Conservation (phyloP, 306 rosid species). For the Fragaria iinumae region DNA sequence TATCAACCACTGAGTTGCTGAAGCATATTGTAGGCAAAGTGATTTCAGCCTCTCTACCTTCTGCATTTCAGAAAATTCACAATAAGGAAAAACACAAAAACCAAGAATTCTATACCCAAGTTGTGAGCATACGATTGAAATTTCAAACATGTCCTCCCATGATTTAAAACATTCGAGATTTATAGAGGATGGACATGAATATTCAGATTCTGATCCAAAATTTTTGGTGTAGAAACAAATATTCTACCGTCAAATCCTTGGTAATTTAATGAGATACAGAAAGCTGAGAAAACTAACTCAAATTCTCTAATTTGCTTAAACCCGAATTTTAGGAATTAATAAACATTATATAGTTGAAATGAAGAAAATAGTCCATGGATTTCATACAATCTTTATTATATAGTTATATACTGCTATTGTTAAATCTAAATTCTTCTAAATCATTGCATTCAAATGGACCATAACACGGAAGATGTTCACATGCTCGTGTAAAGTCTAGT, state of each 20-base stretch:
- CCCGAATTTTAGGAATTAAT: background rate
- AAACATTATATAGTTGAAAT: background rate
- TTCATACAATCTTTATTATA: background rate
- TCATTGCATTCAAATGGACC: too few species aligned
- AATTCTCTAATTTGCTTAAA: background rate
- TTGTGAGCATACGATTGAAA: background rate
- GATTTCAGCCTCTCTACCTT: constrained; percentile 81
- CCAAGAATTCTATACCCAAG: background rate
- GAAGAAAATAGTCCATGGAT: background rate
- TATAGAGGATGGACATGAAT: background rate
- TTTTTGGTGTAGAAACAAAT: background rate
- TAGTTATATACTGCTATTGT: background rate
- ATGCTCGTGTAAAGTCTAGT: too few species aligned
- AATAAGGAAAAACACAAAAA: background rate
- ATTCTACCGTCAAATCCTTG: background rate
- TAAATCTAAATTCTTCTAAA: background rate
- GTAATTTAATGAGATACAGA: background rate
- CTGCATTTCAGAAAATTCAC: constrained; percentile 47
- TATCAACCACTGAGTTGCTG: constrained; percentile 90
- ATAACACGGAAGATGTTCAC: too few species aligned
- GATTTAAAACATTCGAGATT: background rate
- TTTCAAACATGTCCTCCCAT: background rate
- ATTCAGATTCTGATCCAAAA: background rate
- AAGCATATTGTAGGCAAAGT: constrained; percentile 86
- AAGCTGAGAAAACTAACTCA: background rate